Base-by-base conservation (phyloP, 495 filamentous ascomycete species). In the Daldinia decipiens region DNA sequence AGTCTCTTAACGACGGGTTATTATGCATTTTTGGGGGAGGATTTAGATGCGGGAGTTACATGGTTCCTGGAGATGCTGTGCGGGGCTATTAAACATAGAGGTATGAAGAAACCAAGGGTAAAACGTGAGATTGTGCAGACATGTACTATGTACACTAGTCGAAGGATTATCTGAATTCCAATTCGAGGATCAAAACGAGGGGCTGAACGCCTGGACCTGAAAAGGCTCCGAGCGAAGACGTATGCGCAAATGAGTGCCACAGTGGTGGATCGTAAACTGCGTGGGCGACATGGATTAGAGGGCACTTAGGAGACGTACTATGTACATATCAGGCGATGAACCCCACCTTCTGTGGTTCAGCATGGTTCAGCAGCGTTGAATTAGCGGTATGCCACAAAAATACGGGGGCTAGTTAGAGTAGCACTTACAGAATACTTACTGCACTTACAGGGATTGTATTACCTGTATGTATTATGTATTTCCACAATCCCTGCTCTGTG, bases 81-180 rank as follows among this genome's bases (percentile, higher is more conserved):
- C 68, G 68, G 68, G 68, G 54, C 32, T 9, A 11, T 34, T 8
- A 32, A 9, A n/a, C n/a, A 24, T n/a, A n/a, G n/a, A n/a, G 21
- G 21, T 27, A 27, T 31, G 50, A 17, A 56, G 17, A 13, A 5
- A 19, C 9, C 53, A 59, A 64, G 68, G 62, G 62, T 65, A 66
- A 67, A 67, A 67, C 68, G 63, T 67, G 68, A 62, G 59, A 66
- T 65, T 62, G 40, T 54, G 62, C 62, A 57, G 53, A 26, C n/a
- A 53, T 36, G 34, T 36, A 36, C 12, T 36, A 36, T 13, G 34
- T 36, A 21, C 9, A 24, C 6, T 31, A 66, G 40, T 52, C 68
- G 62, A 71, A 57, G 17, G 64, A 73, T 73, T 73, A 68, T 68
- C 60, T 52, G 62, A 64, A 65, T 62, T 65, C 65, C 47, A 73